Evolutionary conservation across 805 yeast species (phyloP).

Genomic region (Scheffersomyces stipitis): DNA sequence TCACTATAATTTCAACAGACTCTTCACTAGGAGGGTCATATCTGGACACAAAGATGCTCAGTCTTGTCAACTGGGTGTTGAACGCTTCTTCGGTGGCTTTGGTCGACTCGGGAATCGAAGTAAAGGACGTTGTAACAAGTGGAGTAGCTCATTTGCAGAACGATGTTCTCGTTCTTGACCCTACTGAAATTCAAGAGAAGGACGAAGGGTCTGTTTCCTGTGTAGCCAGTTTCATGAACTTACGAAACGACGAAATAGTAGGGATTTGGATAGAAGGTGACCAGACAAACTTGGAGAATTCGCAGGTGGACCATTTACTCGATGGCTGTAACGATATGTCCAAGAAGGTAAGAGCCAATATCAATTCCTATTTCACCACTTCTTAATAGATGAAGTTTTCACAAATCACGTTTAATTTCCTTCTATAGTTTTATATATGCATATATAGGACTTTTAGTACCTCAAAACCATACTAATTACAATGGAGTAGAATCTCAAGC

Average conservation of each 20-base stretch:
- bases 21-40: conserved; percentile 8
- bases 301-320: conserved; percentile 26
- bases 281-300: conserved; percentile 21
- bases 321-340: conserved; percentile 48
- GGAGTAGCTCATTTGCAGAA: conserved; percentile 42
- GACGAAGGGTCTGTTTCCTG: conserved; percentile 28
- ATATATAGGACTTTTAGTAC: no score
- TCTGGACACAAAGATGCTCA: conserved; percentile 29
- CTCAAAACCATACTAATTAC: no score
- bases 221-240: conserved; percentile 52
- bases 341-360: conserved; percentile 38
- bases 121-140: conserved; percentile 72
- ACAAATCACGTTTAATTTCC: no score
- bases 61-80: conserved; percentile 52
- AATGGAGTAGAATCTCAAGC: no score
- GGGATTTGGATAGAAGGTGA: conserved; percentile 54
- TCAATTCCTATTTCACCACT: conserved; percentile 45
- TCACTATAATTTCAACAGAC: conserved; percentile 60
- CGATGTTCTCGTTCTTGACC: conserved; percentile 17
- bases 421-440: no score
- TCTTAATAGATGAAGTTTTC: no score
- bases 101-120: conserved; percentile 81
- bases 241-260: conserved; percentile 55
- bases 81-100: conserved; percentile 71
- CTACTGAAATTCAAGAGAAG: conserved; percentile 9